Percentiles rank a stretch among this genome's conserved stretches.
Conservation (phyloP, 768 basidiomycete genomes). For the Paxillus involutus region DNA sequence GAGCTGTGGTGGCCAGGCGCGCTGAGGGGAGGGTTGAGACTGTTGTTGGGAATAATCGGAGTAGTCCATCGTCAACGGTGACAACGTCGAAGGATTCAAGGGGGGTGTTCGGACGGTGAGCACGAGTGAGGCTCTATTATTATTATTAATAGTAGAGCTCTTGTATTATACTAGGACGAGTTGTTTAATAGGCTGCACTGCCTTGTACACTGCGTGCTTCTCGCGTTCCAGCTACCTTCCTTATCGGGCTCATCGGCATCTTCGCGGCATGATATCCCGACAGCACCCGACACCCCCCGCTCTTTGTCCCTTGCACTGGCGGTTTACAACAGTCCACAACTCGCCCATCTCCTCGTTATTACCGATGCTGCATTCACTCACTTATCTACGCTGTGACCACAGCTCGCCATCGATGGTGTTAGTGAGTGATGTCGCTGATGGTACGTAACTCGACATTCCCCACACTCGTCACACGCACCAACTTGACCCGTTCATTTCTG, state of each 20-base stretch:
- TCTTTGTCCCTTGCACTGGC: background rate
- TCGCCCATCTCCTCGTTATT: too few species aligned
- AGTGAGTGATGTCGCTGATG: background rate
- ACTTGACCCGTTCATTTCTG: background rate
- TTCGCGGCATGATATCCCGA: slow-evolving; percentile 1
- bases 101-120: background rate
- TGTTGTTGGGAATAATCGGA: slow-evolving; percentile 31
- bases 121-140: background rate
- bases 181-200: slow-evolving; percentile 12
- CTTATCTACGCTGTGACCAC: too few species aligned
- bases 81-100: background rate
- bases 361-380: background rate
- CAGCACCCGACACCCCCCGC: background rate
- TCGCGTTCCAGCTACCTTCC: slow-evolving; percentile 6
- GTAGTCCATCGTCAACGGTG: slow-evolving; percentile 20
- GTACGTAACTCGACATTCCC: background rate
- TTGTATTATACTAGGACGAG: slow-evolving; percentile 19
- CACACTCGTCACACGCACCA: background rate
- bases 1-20: slow-evolving; percentile 21
- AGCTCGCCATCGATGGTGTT: background rate
- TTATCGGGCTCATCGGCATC: slow-evolving; percentile 5
- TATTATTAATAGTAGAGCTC: background rate
- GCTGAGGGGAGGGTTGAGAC: slow-evolving; percentile 33
- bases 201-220: slow-evolving; percentile 6
- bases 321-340: too few species aligned